phyloP scores from a whole-genome alignment of 1,139 yeast genomes.

The Arxiozyma telluris region DNA sequence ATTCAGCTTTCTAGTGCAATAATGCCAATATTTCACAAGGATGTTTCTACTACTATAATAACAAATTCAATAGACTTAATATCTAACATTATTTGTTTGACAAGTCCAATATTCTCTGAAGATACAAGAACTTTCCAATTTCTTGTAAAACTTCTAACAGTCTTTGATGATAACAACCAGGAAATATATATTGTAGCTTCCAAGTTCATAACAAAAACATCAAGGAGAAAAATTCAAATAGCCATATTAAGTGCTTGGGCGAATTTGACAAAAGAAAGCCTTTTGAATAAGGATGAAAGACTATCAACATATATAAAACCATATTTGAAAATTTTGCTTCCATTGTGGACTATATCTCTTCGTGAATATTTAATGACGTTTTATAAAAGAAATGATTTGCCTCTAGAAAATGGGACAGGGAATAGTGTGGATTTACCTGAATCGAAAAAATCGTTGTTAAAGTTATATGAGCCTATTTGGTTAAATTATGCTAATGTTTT shows the following conservation, averaged over 20 bases:
- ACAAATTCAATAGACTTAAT: slow-evolving; percentile 72
- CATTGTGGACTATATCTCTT: slow-evolving; percentile 71
- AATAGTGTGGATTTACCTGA: slow-evolving; percentile 12
- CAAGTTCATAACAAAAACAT: slow-evolving; percentile 35
- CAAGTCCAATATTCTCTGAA: slow-evolving; percentile 41
- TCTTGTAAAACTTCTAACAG: slow-evolving; percentile 59
- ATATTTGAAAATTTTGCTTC: slow-evolving; percentile 52
- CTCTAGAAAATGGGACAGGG: slow-evolving; percentile 14
- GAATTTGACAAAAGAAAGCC: slow-evolving; percentile 47
- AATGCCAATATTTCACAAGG: slow-evolving; percentile 76
- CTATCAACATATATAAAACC: slow-evolving; percentile 43
- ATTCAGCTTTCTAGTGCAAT: slow-evolving; percentile 90
- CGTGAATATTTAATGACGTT: slow-evolving; percentile 56
- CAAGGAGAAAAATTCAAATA: slow-evolving; percentile 56
- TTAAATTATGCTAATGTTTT: slow-evolving; percentile 69
- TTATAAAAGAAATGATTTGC: slow-evolving; percentile 39
- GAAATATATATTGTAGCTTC: slow-evolving; percentile 35
- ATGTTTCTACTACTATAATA: slow-evolving; percentile 65
- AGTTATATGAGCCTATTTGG: slow-evolving; percentile 64
- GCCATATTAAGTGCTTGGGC: slow-evolving; percentile 89
- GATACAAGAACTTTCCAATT: slow-evolving; percentile 58
- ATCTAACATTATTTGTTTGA: slow-evolving; percentile 62
- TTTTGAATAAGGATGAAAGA: slow-evolving; percentile 32
- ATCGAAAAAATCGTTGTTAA: slow-evolving; percentile 34
- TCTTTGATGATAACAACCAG: slow-evolving; percentile 29